Percentiles rank a stretch among this genome's conserved stretches.
These are phyloP conservation scores for Oryza longistaminata DNA, from an alignment of 176 grass and related monocot genomes.

Conservation along the genomic window DNA sequence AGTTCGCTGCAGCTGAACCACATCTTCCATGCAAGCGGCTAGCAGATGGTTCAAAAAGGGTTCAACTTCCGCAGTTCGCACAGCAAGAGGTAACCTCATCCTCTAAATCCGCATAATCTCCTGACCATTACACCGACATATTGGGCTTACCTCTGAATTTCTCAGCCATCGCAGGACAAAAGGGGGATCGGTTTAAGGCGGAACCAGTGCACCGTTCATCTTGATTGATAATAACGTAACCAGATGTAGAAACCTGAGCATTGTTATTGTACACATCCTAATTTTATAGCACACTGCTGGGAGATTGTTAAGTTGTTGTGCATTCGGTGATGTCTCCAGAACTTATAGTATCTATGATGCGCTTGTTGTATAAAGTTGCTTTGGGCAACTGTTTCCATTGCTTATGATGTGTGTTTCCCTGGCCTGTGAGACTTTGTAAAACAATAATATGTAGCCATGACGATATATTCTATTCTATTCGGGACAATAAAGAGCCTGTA, in stretches of 20 bases:
- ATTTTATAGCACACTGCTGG: constrained; percentile 16
- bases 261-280: constrained; percentile 33
- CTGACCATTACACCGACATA: neutral
- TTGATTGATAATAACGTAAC: constrained; percentile 36
- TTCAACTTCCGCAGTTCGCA: constrained; percentile 59
- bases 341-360: constrained; percentile 11
- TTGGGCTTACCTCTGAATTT: constrained; percentile 4
- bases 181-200: constrained; percentile 32
- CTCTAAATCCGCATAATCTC: too few species aligned
- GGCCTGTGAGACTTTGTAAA: neutral
- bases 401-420: neutral
- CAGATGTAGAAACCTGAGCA: constrained; percentile 14
- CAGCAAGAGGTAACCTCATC: constrained; percentile 33
- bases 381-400: neutral
- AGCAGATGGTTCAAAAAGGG: constrained; percentile 87
- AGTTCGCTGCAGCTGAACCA: constrained; percentile 74
- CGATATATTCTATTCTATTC: neutral
- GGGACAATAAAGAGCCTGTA: constrained; percentile 13
- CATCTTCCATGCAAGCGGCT: constrained; percentile 69
- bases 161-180: constrained; percentile 45
- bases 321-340: neutral
- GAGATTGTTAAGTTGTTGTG: constrained; percentile 37
- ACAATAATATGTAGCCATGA: constrained; percentile 25
- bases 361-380: constrained; percentile 41
- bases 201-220: constrained; percentile 45